Evolutionary conservation across 139 green algal genomes (phyloP), one percentile per base, ranked within the genome.

Genomic region (Chlorella sp.): DNA sequence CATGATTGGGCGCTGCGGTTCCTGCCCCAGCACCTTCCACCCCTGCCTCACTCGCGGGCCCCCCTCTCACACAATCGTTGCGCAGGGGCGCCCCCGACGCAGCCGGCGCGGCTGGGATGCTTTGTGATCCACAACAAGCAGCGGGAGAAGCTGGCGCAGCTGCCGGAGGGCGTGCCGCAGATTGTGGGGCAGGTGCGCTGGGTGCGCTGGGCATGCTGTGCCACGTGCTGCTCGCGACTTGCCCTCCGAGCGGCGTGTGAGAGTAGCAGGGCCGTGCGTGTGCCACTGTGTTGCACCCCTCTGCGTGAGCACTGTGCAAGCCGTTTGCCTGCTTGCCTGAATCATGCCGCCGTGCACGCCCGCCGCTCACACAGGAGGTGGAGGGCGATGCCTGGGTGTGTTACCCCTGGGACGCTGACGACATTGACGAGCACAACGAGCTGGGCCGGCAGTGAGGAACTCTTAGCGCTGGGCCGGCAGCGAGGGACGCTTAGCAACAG

Each of bases 71-170:
- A n/a, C n/a, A n/a, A n/a, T n/a, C n/a, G n/a, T n/a, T n/a, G n/a
- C n/a, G 14, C 51, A 60, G 51, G 51, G 24, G 51, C 51, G 51
- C 11, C 51, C 13, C 13, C 14, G 51, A 11, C 51, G 51, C 51
- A 11, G 51, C 51, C 51, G 2, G 16, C 51, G 51, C 51, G 54
- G 9, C 79, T 84, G 32, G 79, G 79, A 65, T 68, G 76, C 44
- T 84, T 77, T 84, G 65, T 84, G 2, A 54, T 84, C 44, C 79
- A 84, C 65, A 69, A 67, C 79, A 84, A 84, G 79, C n/a, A 44
- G 44, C 65, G 65, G 64, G 44, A n/a, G 1, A 84, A 84, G 65
- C 38, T 38, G 9, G 79, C 43, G 8, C 5, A 17, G 43, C 64
- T 84, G 79, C 79, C 79, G 7, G 65, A 64, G 64, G 64, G 26